phyloP scores from a whole-genome alignment of 148 eudicot species.

The Chenopodium berlandieri region DNA sequence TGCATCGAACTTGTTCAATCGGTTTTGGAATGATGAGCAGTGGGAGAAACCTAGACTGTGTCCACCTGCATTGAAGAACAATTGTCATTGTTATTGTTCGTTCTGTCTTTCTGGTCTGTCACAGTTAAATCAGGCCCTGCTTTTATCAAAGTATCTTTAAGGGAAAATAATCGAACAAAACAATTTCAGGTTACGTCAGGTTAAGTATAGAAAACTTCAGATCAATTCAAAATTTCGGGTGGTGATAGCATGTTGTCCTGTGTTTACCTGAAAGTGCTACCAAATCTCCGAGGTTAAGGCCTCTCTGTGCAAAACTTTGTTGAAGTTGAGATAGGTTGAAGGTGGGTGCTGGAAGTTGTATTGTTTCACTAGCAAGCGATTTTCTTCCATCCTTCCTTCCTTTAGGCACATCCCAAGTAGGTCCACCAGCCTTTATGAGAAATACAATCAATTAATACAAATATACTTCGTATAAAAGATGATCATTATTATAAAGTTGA shows the following conservation, averaged over 20 bases:
- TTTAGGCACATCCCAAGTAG: conserved; percentile 82
- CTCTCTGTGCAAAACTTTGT: conserved; percentile 71
- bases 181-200: no score
- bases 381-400: conserved; percentile 89
- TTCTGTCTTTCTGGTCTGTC: conserved; percentile 3
- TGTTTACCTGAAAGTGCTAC: conserved; percentile 84
- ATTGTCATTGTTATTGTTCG: background rate
- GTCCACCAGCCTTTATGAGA: conserved; percentile 68
- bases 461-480: no score
- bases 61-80: conserved; percentile 45
- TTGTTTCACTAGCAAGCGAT: conserved; percentile 74
- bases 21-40: conserved; percentile 73
- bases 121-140: background rate
- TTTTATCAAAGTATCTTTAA: background rate
- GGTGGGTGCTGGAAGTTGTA: conserved; percentile 68
- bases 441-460: background rate
- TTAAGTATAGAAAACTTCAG: no score
- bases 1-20: conserved; percentile 56
- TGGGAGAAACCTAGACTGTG: conserved; percentile 89
- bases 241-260: background rate
- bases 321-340: conserved; percentile 82
- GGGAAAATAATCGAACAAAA: no score
- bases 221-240: no score
- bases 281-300: conserved; percentile 63
- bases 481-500: no score